Percentiles rank a stretch among this genome's conserved stretches.
Evolutionary conservation across 345 rosid genomes (phyloP).

Genomic region (Ceriops tagal): DNA sequence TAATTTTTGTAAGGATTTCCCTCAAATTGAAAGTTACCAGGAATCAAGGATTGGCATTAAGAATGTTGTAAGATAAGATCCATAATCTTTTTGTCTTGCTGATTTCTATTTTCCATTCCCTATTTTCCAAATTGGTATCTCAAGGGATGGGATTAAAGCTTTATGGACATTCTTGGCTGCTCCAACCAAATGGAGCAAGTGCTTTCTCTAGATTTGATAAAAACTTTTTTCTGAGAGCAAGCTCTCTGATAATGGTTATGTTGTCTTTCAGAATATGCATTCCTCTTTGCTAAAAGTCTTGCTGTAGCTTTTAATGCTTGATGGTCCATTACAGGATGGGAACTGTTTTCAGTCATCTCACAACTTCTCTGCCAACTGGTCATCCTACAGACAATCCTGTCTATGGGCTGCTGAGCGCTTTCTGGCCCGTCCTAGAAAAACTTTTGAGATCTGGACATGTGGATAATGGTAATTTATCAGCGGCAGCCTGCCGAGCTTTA

Average conservation of each 20-base stretch:
- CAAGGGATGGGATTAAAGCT: no score
- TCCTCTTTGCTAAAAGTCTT: not conserved
- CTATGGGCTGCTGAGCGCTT: conserved; percentile 54
- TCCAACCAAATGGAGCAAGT: no score
- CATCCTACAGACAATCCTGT: conserved; percentile 62
- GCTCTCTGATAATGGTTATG: no score
- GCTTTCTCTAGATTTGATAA: not conserved
- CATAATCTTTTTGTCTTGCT: no score
- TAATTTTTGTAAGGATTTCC: no score
- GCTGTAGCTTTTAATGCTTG: conserved; percentile 1
- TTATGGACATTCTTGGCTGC: no score
- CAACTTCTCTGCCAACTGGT: conserved; percentile 42
- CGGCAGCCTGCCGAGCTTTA: conserved; percentile 90
- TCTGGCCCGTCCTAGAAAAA: conserved; percentile 93
- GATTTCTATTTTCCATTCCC: no score
- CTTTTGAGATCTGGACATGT: conserved; percentile 72
- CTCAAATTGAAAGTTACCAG: no score
- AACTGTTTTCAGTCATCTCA: conserved; percentile 76
- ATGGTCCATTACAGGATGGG: conserved; percentile 59
- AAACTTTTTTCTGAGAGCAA: not conserved
- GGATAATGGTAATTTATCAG: conserved; percentile 74
- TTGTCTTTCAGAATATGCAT: not conserved
- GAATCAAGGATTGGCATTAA: no score
- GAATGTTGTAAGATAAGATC: no score
- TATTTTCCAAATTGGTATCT: no score